phyloP scores from a whole-genome alignment of 352 stramenopile genomes.

The Pythium dissimile region DNA sequence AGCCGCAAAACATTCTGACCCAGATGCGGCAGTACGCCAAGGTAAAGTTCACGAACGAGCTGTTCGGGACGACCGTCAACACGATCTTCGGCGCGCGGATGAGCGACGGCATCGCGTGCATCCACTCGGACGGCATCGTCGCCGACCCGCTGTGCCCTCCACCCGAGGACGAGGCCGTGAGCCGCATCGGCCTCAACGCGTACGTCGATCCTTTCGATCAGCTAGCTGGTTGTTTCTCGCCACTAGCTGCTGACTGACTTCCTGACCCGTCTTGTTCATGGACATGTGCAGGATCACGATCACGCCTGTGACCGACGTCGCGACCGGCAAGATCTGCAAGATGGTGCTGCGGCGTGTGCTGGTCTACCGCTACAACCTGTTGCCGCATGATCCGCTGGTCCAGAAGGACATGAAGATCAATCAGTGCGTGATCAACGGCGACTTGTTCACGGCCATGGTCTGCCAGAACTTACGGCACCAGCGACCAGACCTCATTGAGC shows the following conservation, averaged over 20 bases:
- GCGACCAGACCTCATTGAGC: slow-evolving; percentile 15
- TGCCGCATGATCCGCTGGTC: slow-evolving; percentile 15
- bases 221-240: background rate
- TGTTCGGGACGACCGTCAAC: slow-evolving; percentile 37
- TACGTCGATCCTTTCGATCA: slow-evolving; percentile 11
- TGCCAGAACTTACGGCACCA: slow-evolving; percentile 23
- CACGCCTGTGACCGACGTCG: slow-evolving; percentile 15
- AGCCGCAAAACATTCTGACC: slow-evolving; percentile 32
- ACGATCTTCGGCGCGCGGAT: slow-evolving; percentile 35
- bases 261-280: background rate
- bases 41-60: slow-evolving; percentile 41
- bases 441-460: slow-evolving; percentile 22
- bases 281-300: slow-evolving; percentile 4
- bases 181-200: slow-evolving; percentile 18
- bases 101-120: slow-evolving; percentile 26
- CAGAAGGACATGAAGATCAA: slow-evolving; percentile 25
- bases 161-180: slow-evolving; percentile 11
- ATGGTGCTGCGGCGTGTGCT: slow-evolving; percentile 21
- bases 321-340: slow-evolving; percentile 17
- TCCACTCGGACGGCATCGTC: slow-evolving; percentile 49
- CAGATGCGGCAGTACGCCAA: slow-evolving; percentile 32
- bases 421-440: slow-evolving; percentile 22
- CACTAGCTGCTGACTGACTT: too few relatives aligned
- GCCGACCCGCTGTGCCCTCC: slow-evolving; percentile 32
- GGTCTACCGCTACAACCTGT: slow-evolving; percentile 22